phyloP scores from a whole-genome alignment of 2,329 filamentous ascomycete species.

The Fusarium graminum region DNA sequence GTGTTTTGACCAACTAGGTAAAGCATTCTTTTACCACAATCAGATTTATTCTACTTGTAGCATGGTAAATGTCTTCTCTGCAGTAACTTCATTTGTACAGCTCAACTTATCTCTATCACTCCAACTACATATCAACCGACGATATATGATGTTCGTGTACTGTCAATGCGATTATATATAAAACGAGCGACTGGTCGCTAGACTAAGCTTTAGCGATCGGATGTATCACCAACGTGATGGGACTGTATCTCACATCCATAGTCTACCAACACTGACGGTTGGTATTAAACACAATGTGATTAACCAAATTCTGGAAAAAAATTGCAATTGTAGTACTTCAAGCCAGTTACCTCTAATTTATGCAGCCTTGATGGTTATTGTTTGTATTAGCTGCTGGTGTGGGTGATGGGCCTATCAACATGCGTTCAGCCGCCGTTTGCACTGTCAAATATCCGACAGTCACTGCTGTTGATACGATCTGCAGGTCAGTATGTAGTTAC shows the following conservation, averaged over 20 bases:
- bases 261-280: too few species aligned
- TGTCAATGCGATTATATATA: too few species aligned
- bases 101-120: not conserved
- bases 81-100: not conserved
- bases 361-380: not conserved
- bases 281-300: not conserved
- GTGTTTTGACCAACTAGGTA: not conserved
- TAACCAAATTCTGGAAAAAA: not conserved
- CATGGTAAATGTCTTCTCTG: not conserved
- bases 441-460: conserved; percentile 4
- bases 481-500: not conserved
- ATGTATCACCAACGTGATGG: too few species aligned
- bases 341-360: not conserved
- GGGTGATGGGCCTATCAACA: not conserved
- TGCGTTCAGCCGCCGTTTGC: conserved; percentile 26
- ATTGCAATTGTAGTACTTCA: not conserved
- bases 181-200: too few species aligned
- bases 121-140: too few species aligned
- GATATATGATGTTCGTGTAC: too few species aligned
- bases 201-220: too few species aligned
- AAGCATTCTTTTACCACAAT: not conserved
- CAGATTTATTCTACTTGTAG: not conserved
- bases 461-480: not conserved
- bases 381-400: not conserved
- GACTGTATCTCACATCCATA: too few species aligned